Percentiles rank a stretch among this genome's conserved stretches.
phyloP scores from a whole-genome alignment of 371 early-diverging fungal species.

The Basidiobolus meristosporus region DNA sequence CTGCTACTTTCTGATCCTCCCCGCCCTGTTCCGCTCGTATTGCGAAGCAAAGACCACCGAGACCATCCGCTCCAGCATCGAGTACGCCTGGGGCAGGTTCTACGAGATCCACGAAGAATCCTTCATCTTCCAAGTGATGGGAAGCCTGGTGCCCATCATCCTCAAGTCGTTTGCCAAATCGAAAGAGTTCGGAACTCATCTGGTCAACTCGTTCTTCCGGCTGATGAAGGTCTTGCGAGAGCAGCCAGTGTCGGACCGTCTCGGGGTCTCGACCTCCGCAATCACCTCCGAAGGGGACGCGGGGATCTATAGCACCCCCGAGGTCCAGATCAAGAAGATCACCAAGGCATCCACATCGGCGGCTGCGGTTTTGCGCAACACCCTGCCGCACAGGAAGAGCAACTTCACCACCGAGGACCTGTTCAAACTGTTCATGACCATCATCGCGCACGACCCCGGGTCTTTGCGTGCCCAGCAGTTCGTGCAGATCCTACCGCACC shows the following conservation, averaged over 20 bases:
- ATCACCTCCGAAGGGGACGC: no score
- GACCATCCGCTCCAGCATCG: conserved; percentile 26
- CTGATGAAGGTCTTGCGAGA: no score
- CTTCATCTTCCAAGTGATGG: conserved; percentile 46
- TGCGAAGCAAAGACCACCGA: conserved; percentile 20
- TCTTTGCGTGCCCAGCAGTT: conserved; percentile 44
- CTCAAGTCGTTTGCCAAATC: no score
- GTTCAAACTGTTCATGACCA: conserved; percentile 35
- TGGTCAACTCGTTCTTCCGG: no score
- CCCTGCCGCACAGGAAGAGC: conserved; percentile 11
- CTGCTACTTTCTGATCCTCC: conserved; percentile 31
- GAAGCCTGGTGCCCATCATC: conserved; percentile 29
- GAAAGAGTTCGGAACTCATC: no score
- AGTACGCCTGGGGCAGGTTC: conserved; percentile 34
- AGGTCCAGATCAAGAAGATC: no score
- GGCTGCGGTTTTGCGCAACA: conserved; percentile 3
- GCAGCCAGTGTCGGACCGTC: no score
- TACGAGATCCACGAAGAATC: conserved; percentile 41
- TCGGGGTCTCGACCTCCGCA: no score
- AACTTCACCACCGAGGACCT: conserved; percentile 27
- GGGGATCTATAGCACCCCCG: no score
- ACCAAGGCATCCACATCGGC: conserved; percentile 10
- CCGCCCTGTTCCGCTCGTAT: conserved; percentile 36
- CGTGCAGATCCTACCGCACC: conserved; percentile 21
- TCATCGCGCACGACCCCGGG: conserved; percentile 43